These are phyloP conservation scores for Eucalyptus tenuipes DNA, from an alignment of 345 rosid species.

Conservation along the genomic window DNA sequence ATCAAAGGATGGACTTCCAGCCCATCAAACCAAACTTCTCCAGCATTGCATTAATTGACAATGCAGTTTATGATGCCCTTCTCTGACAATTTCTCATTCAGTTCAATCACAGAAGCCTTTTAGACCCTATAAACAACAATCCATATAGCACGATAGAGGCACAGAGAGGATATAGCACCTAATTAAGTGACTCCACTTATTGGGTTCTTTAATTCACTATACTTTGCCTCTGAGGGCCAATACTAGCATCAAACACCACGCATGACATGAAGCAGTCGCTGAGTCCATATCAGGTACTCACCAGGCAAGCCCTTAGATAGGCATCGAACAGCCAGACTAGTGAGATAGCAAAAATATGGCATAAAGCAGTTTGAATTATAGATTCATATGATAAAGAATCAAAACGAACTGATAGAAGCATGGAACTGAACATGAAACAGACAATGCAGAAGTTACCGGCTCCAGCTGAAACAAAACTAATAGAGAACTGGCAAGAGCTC, in stretches of 20 bases:
- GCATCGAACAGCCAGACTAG: neutral
- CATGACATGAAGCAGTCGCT: neutral
- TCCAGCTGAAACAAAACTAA: neutral
- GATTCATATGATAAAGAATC: neutral
- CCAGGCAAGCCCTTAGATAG: neutral
- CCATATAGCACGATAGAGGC: neutral
- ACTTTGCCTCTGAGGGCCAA: neutral
- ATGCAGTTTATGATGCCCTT: neutral
- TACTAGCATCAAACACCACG: neutral
- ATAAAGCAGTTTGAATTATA: neutral
- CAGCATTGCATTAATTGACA: neutral
- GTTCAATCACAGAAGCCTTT: neutral
- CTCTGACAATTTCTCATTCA: neutral
- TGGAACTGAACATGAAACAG: neutral
- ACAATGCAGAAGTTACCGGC: neutral
- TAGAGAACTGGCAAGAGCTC: neutral
- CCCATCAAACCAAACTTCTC: neutral
- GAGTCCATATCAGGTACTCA: neutral
- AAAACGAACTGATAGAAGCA: neutral
- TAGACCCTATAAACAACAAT: neutral
- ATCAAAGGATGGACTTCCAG: neutral
- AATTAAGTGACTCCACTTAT: neutral
- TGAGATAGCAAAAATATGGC: neutral
- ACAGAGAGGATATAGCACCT: neutral
- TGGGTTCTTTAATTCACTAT: neutral